These are phyloP conservation scores for Salinomyces thailandicus DNA, from an alignment of 2,329 filamentous ascomycete species.

Conservation along the genomic window DNA sequence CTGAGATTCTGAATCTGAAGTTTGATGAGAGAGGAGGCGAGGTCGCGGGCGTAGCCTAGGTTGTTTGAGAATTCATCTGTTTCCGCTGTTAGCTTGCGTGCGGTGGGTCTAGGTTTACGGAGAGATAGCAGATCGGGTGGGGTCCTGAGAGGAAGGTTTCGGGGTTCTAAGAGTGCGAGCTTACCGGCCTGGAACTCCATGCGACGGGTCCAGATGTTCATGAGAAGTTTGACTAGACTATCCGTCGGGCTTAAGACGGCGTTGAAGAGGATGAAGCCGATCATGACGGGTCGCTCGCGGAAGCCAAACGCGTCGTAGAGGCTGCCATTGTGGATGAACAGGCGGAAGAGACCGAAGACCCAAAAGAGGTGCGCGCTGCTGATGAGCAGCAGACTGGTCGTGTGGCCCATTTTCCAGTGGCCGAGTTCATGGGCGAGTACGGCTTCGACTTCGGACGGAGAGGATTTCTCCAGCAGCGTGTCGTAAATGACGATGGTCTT, in stretches of 20 bases:
- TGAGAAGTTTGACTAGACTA: constrained; percentile 82
- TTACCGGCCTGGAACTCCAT: constrained; percentile 90
- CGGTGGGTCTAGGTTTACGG: constrained; percentile 12
- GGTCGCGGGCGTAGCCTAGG: constrained; percentile 72
- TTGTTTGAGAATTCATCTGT: constrained; percentile 70
- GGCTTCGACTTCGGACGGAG: constrained; percentile 83
- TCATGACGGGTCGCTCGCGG: constrained; percentile 73
- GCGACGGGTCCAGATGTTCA: constrained; percentile 89
- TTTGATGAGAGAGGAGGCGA: constrained; percentile 84
- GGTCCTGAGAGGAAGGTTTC: too few relatives aligned
- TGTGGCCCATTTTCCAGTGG: constrained; percentile 94
- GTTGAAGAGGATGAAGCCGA: constrained; percentile 95
- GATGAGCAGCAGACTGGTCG: constrained; percentile 80
- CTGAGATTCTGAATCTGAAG: constrained; percentile 97
- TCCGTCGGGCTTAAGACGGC: constrained; percentile 93
- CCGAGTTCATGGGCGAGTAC: constrained; percentile 92
- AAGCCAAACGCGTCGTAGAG: constrained; percentile 91
- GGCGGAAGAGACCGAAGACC: constrained; percentile 90
- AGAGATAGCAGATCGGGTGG: too few relatives aligned
- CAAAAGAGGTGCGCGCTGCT: constrained; percentile 82
- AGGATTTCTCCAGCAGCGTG: constrained; percentile 90
- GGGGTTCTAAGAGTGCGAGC: too few relatives aligned
- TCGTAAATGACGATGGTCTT: constrained; percentile 99
- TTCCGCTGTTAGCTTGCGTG: too few relatives aligned
- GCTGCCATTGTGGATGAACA: constrained; percentile 91